phyloP scores from a whole-genome alignment of 352 stramenopile genomes.

The Pythium phragmitis region DNA sequence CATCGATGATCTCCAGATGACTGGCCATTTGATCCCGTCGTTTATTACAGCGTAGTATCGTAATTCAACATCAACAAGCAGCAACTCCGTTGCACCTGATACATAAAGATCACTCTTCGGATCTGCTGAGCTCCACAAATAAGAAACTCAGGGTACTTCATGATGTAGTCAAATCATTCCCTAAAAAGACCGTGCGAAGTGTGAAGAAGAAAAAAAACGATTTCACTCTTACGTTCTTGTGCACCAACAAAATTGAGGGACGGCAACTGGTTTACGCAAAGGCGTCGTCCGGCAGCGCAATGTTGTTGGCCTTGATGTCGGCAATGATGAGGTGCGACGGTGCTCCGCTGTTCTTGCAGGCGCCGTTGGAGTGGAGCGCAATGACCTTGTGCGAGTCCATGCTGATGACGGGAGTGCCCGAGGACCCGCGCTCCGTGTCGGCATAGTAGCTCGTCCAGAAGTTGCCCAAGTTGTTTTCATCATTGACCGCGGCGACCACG shows the following conservation, averaged over 20 bases:
- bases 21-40: not conserved
- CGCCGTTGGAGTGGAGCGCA: constrained; percentile 34
- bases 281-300: constrained; percentile 33
- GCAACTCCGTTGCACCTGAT: no score
- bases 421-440: constrained; percentile 37
- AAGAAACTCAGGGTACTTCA: no score
- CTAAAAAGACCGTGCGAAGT: no score
- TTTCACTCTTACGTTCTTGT: not conserved
- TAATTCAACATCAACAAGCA: no score
- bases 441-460: constrained; percentile 36
- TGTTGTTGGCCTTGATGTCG: constrained; percentile 37
- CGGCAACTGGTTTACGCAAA: constrained; percentile 29
- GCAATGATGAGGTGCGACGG: constrained; percentile 41
- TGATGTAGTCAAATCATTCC: no score
- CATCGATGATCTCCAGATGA: constrained; percentile 15
- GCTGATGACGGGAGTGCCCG: constrained; percentile 31
- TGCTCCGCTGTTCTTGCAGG: constrained; percentile 33
- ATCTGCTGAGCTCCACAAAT: no score
- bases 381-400: constrained; percentile 29
- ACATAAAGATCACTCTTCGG: no score
- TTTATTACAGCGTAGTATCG: not conserved
- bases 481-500: constrained; percentile 24
- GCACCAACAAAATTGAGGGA: constrained; percentile 3
- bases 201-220: constrained; percentile 1
- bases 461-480: constrained; percentile 29